Percentiles rank a stretch among this genome's conserved stretches.
phyloP scores from a whole-genome alignment of 257 asterid species.

The Rauvolfia tetraphylla region DNA sequence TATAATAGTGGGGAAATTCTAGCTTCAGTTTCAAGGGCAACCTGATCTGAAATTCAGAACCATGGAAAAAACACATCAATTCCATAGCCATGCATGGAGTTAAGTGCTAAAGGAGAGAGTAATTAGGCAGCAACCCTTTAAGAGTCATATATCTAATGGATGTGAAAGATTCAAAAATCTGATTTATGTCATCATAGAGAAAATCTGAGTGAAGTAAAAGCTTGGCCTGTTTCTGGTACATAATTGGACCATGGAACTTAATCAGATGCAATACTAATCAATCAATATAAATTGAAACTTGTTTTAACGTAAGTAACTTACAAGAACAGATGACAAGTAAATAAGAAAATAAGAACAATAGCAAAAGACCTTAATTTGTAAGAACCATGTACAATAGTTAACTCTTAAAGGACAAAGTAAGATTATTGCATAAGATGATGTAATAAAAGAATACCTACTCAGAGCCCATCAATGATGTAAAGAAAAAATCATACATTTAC shows the following conservation, averaged over 20 bases:
- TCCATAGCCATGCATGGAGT: neutral
- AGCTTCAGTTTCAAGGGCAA: slow-evolving; percentile 92
- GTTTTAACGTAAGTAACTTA: neutral
- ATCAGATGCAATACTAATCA: neutral
- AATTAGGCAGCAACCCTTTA: neutral
- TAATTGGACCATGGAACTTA: neutral
- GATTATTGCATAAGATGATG: neutral
- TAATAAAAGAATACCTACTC: neutral
- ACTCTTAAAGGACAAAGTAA: neutral
- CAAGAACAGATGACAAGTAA: neutral
- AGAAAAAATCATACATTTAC: slow-evolving; percentile 35
- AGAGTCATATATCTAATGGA: neutral
- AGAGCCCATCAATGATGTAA: slow-evolving; percentile 1
- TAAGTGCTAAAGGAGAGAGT: slow-evolving; percentile 2
- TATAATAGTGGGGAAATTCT: slow-evolving; percentile 77
- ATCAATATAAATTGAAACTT: neutral
- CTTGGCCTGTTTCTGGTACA: no score
- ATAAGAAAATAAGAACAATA: neutral
- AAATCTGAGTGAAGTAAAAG: neutral
- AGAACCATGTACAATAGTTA: neutral
- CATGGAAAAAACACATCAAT: neutral
- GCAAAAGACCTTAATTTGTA: neutral
- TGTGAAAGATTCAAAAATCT: neutral
- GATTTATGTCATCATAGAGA: neutral
- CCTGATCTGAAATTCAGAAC: slow-evolving; percentile 58